These are phyloP conservation scores for Fonsecaea erecta DNA, from an alignment of 2,329 filamentous ascomycete species.

Conservation along the genomic window DNA sequence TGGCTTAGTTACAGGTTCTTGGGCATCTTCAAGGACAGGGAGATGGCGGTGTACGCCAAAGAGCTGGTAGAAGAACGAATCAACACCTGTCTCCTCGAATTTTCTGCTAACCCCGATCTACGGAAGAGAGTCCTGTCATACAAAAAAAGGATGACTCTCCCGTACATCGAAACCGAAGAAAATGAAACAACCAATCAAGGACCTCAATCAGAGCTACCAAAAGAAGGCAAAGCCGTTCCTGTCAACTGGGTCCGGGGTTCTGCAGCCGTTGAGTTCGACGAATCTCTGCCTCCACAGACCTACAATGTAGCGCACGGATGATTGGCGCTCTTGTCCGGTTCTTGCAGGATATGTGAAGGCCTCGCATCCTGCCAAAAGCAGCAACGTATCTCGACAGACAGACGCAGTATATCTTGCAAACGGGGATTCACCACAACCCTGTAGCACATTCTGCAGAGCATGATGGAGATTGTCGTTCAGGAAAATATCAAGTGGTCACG, in stretches of 20 bases:
- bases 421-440: neutral
- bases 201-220: constrained; percentile 15
- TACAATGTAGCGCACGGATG: constrained; percentile 15
- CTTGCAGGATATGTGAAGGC: neutral
- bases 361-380: neutral
- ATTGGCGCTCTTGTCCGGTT: neutral
- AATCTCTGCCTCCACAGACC: constrained; percentile 6
- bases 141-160: constrained; percentile 25
- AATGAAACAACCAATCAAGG: neutral
- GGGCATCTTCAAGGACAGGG: constrained; percentile 76
- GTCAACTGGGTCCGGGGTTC: constrained; percentile 22
- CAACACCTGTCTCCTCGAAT: constrained; percentile 62
- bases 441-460: neutral
- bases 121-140: constrained; percentile 26
- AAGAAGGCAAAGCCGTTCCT: constrained; percentile 12
- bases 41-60: constrained; percentile 79
- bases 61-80: constrained; percentile 76
- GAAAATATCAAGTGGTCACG: neutral
- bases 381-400: neutral
- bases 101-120: constrained; percentile 52
- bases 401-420: no score
- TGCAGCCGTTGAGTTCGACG: constrained; percentile 13
- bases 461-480: neutral
- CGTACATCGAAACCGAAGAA: constrained; percentile 12
- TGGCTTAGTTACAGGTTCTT: constrained; percentile 92